These are phyloP conservation scores for Ruellia speciosa DNA, from an alignment of 305 asterid genomes.

Conservation along the genomic window DNA sequence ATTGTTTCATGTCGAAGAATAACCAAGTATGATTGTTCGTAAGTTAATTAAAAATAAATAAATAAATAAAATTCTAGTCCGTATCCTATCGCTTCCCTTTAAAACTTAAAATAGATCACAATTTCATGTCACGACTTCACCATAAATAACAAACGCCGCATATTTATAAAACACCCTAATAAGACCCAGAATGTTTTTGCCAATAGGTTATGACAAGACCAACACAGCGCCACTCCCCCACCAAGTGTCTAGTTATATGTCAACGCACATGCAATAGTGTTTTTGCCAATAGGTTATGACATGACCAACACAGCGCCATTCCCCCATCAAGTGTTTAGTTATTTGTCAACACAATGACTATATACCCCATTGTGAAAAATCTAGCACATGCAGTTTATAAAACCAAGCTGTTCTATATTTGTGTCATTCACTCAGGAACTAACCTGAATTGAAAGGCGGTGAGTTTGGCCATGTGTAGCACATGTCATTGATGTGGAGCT, in stretches of 20 bases:
- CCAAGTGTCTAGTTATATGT: background rate
- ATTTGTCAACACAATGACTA: background rate
- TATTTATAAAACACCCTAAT: background rate
- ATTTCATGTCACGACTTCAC: background rate
- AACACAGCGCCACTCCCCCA: background rate
- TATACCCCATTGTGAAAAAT: background rate
- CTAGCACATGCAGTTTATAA: background rate
- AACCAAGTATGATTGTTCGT: no score
- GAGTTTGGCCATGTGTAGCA: conserved; percentile 17
- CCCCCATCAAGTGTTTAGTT: background rate
- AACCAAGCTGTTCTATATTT: background rate
- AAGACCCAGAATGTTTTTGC: background rate
- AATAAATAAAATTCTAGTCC: background rate
- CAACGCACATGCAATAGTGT: background rate
- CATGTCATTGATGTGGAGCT: conserved; percentile 4
- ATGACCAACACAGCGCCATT: background rate
- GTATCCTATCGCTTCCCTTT: background rate
- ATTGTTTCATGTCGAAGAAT: conserved; percentile 7
- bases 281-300: background rate
- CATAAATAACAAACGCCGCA: background rate
- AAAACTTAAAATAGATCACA: background rate
- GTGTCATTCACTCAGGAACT: conserved; percentile 9
- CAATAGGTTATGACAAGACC: background rate
- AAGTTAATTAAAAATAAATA: background rate
- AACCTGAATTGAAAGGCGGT: background rate